Percentiles rank a stretch among this genome's conserved stretches.
These are phyloP conservation scores for Coemansia biformis DNA, from an alignment of 192 early-diverging fungal species.

Conservation along the genomic window DNA sequence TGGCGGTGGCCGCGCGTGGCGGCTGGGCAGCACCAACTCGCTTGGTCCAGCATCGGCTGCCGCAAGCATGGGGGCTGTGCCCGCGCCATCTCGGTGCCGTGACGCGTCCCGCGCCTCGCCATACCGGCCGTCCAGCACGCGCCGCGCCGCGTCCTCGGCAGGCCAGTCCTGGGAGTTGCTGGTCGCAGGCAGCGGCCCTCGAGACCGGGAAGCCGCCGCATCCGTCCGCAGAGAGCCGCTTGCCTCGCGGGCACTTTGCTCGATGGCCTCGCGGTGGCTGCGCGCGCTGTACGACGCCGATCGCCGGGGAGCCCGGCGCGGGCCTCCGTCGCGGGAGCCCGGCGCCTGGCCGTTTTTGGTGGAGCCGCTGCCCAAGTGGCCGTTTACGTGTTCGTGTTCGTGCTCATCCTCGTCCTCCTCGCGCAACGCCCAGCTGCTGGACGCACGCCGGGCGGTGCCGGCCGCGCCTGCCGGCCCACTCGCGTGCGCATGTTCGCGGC, in stretches of 20 bases:
- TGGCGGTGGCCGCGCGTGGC: too few relatives aligned
- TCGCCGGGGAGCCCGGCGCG: constrained; percentile 16
- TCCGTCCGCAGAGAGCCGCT: constrained; percentile 2
- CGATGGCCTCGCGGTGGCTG: constrained; percentile 11
- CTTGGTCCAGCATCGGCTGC: too few relatives aligned
- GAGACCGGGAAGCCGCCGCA: too few relatives aligned
- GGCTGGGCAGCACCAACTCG: too few relatives aligned
- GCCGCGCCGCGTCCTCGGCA: too few relatives aligned
- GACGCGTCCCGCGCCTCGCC: too few relatives aligned
- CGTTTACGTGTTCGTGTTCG: not conserved
- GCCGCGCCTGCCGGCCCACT: not conserved
- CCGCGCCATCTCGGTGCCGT: too few relatives aligned
- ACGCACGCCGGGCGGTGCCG: not conserved
- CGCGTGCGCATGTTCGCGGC: constrained; percentile 25
- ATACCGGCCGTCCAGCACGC: too few relatives aligned
- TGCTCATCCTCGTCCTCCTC: constrained; percentile 46
- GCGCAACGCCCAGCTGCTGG: constrained; percentile 31
- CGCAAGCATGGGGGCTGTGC: too few relatives aligned
- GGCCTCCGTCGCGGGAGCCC: not conserved
- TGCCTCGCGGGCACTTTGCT: constrained; percentile 12
- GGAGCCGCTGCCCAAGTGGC: not conserved
- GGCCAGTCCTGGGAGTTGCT: too few relatives aligned
- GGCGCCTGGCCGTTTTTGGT: not conserved
- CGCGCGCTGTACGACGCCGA: constrained; percentile 44
- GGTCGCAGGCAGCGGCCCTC: too few relatives aligned